Base-by-base conservation (phyloP, 768 basidiomycete genomes). In the Pleurotus salmoneostramineus region DNA sequence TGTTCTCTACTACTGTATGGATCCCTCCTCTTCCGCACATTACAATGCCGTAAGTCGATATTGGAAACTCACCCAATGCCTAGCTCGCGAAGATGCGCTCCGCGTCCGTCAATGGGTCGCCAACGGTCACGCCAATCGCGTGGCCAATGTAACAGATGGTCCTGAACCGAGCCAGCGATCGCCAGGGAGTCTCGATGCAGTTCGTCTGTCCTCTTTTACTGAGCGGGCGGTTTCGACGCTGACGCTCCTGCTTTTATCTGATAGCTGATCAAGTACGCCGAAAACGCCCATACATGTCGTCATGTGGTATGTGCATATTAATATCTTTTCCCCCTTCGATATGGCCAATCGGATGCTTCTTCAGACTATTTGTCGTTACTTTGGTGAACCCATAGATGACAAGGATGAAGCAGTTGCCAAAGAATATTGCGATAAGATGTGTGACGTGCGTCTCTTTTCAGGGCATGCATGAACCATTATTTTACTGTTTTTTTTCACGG, bases 321-420 rank as follows among this genome's bases (percentile, higher is more conserved):
- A 14, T 14, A 7, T 6, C 51, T 45, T 27, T 32, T 42, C 6
- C 11, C 11, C 34, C 17, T 27, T 21, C 27, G 21, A 32, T 5
- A 50, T 35, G 44, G 17, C 14, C 14, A 34, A 15, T 33, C 21
- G 14, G 34, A 15, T 11, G 15, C n/a, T 32, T 50, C 44, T 7
- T 47, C 51, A 93, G 88, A 75, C 79, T 1, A 86, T 93, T 58
- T 93, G 92, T 65, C 83, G 82, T 47, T 91, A 90, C 66, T 93
- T 94, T 61, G 92, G 89, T 1, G 92, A 93, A 69, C 60, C 64
- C 0, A 81, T 91, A 37, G 78, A 89, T 60, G 63, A 71, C 5
- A 68, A 65, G 8, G 77, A 88, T 61, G 62, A 72, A 6, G 74
- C 73, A 5, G 58, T 75, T 8, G 68, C 79, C 52, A 77, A 76